Conservation (phyloP, 495 filamentous ascomycete genomes). For the Penicillium roqueforti region DNA sequence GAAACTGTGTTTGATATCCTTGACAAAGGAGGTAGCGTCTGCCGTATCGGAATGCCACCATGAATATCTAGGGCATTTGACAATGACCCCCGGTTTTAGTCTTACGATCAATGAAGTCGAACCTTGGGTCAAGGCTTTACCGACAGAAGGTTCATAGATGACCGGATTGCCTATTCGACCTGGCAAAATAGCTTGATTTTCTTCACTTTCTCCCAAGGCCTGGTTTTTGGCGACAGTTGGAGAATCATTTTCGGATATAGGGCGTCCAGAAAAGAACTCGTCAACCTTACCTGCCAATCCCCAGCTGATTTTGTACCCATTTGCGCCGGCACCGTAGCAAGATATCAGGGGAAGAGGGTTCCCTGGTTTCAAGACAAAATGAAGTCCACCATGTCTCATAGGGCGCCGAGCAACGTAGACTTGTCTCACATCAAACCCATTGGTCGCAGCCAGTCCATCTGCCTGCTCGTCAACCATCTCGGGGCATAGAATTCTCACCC, state of each 20-base stretch:
- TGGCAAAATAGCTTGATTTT: background rate
- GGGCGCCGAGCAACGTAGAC: constrained; percentile 22
- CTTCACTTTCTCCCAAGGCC: background rate
- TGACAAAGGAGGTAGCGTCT: constrained; percentile 1
- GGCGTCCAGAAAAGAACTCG: constrained; percentile 15
- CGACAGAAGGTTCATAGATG: constrained; percentile 6
- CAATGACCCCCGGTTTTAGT: constrained; percentile 9
- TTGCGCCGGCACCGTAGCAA: constrained; percentile 50
- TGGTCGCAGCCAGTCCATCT: background rate
- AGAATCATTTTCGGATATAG: too few relatives aligned
- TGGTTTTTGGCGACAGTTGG: too few relatives aligned
- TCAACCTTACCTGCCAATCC: constrained; percentile 16
- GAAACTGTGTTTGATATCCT: constrained; percentile 13
- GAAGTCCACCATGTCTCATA: constrained; percentile 18
- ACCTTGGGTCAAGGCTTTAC: constrained; percentile 4
- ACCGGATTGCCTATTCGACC: background rate
- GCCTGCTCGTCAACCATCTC: constrained; percentile 34
- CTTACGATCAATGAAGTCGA: constrained; percentile 11
- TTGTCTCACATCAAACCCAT: constrained; percentile 4
- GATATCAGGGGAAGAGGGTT: constrained; percentile 37
- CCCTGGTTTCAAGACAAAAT: constrained; percentile 12
- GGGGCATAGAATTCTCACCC: background rate
- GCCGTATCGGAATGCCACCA: constrained; percentile 8
- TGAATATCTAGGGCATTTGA: constrained; percentile 14
- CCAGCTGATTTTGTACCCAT: constrained; percentile 39